These are phyloP conservation scores for Sphaceloma murrayae DNA, from an alignment of 2,329 filamentous ascomycete species.

Conservation along the genomic window DNA sequence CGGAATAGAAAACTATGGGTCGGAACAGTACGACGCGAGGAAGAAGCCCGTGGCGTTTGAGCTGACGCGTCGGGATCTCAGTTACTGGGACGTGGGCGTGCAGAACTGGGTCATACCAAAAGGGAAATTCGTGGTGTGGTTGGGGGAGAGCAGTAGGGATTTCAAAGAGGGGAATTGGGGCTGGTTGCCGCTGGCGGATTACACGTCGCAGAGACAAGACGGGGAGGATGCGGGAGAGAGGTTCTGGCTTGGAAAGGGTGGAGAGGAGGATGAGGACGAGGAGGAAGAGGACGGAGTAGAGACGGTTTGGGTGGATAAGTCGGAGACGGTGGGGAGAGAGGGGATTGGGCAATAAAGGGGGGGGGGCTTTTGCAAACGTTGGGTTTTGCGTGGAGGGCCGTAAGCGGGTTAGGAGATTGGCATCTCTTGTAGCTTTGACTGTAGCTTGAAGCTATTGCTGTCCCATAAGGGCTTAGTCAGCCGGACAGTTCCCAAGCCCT, in stretches of 20 bases:
- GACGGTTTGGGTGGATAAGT: not conserved
- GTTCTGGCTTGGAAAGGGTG: not conserved
- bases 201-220: not conserved
- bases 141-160: constrained; percentile 27
- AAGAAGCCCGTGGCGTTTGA: constrained; percentile 22
- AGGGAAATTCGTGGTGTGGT: constrained; percentile 25
- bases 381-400: no score
- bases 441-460: no score
- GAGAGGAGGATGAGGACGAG: not conserved
- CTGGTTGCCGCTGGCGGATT: constrained; percentile 14
- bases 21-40: constrained; percentile 19
- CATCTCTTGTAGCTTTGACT: no score
- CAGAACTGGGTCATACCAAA: constrained; percentile 31
- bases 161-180: constrained; percentile 13
- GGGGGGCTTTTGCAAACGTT: no score
- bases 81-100: constrained; percentile 29
- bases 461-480: no score
- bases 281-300: constrained; percentile 1
- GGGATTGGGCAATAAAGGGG: not conserved
- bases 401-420: no score
- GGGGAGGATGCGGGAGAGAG: constrained; percentile 2
- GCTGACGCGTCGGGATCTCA: constrained; percentile 29
- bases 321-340: not conserved
- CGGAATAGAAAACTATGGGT: constrained; percentile 11
- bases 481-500: no score